These are phyloP conservation scores for Blastocrithidia nonstop DNA, from an alignment of 208 protist species.

Conservation along the genomic window DNA sequence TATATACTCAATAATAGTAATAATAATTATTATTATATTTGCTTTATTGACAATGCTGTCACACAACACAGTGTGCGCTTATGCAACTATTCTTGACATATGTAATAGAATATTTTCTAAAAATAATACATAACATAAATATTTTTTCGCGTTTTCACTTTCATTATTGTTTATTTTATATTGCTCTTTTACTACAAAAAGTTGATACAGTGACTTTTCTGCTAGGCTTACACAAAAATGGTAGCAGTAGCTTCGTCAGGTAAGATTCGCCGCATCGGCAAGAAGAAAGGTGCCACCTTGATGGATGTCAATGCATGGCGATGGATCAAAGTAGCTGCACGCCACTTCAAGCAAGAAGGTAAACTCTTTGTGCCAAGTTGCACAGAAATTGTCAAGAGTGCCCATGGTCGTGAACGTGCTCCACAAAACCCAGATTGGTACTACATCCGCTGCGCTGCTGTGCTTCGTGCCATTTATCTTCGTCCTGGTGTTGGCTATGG, in stretches of 20 bases:
- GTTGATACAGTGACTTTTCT: background rate
- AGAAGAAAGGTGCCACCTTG: conserved; percentile 83
- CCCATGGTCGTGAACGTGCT: conserved; percentile 89
- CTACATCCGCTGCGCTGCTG: conserved; percentile 93
- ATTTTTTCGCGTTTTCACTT: background rate
- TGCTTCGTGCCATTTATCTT: conserved; percentile 95
- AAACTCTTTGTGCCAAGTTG: conserved; percentile 91
- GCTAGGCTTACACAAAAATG: background rate
- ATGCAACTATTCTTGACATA: background rate
- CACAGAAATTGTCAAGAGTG: conserved; percentile 95
- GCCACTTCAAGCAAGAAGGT: conserved; percentile 93
- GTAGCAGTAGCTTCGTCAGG: conserved; percentile 29
- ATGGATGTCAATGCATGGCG: conserved; percentile 90
- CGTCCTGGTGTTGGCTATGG: conserved; percentile 89
- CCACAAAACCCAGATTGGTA: conserved; percentile 97
- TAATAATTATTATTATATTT: too few species aligned
- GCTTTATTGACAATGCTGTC: too few species aligned
- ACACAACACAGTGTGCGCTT: too few species aligned
- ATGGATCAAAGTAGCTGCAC: conserved; percentile 91
- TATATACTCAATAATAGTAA: too few species aligned
- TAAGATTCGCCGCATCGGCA: conserved; percentile 82
- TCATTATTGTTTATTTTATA: conserved; percentile 2
- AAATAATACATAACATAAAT: background rate
- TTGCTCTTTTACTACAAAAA: background rate
- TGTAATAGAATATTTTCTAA: background rate